A percentile compares a stretch with the other conserved stretches of the same genome.
These are phyloP conservation scores for Talaromyces marneffei DNA, from an alignment of 2,329 filamentous ascomycete genomes.

Conservation along the genomic window DNA sequence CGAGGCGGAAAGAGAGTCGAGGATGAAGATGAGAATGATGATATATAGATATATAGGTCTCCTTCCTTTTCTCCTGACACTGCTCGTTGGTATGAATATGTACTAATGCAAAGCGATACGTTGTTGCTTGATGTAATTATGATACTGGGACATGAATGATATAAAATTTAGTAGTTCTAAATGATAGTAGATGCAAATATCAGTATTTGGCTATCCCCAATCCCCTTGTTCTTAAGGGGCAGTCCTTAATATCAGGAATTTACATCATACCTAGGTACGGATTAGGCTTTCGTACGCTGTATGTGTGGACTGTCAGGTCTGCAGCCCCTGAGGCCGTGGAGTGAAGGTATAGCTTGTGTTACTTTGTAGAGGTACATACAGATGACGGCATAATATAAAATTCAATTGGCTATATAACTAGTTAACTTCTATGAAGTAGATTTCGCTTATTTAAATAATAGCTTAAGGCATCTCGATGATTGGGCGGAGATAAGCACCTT, in stretches of 20 bases:
- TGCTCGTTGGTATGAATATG: neutral
- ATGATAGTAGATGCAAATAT: neutral
- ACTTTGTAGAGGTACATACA: too few species aligned
- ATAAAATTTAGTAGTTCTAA: slow-evolving; percentile 7
- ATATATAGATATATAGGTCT: slow-evolving; percentile 26
- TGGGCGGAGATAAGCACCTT: neutral
- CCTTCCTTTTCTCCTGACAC: neutral
- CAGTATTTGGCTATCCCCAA: neutral
- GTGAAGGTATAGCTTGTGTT: too few species aligned
- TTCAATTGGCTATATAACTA: too few species aligned
- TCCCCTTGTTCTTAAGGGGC: neutral
- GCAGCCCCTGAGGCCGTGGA: too few species aligned
- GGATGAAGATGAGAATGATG: slow-evolving; percentile 27
- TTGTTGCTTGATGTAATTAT: neutral
- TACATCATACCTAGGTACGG: too few species aligned
- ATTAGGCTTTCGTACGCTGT: too few species aligned
- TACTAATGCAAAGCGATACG: neutral
- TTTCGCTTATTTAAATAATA: too few species aligned
- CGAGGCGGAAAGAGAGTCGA: slow-evolving; percentile 25
- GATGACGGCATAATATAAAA: too few species aligned
- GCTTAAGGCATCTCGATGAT: neutral
- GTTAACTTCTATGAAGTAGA: too few species aligned
- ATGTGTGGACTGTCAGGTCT: too few species aligned
- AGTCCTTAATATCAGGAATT: too few species aligned
- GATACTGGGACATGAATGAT: slow-evolving; percentile 2